A percentile compares a stretch with the other conserved stretches of the same genome.
Conservation (phyloP, 2,329 filamentous ascomycete species). For the Aureobasidium pullulans region DNA sequence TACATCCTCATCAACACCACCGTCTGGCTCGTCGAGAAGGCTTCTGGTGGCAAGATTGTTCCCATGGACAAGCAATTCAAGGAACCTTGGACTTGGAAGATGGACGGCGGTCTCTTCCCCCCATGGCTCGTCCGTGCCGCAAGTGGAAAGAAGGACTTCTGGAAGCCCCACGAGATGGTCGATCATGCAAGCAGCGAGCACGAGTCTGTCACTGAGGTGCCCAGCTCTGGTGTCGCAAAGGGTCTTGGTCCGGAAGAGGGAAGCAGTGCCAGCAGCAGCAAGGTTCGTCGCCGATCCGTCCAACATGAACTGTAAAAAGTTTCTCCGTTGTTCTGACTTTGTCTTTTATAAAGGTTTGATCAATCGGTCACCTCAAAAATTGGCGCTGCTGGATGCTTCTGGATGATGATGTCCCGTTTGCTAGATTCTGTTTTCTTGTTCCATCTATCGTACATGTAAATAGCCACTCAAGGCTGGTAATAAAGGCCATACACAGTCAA, state of each 20-base stretch:
- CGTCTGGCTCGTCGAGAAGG: slow-evolving; percentile 61
- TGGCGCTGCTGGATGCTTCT: neutral
- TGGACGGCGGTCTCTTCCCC: slow-evolving; percentile 67
- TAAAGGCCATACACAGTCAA: too few relatives aligned
- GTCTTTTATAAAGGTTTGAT: neutral
- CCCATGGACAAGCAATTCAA: slow-evolving; percentile 69
- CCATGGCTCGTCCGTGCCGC: slow-evolving; percentile 61
- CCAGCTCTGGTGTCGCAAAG: neutral
- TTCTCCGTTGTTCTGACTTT: neutral
- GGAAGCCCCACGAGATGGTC: slow-evolving; percentile 38
- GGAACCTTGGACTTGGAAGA: slow-evolving; percentile 72
- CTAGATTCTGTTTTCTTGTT: too few relatives aligned
- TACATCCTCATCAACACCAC: slow-evolving; percentile 69
- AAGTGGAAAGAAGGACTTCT: slow-evolving; percentile 67
- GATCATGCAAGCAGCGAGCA: neutral
- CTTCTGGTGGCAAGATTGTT: slow-evolving; percentile 60
- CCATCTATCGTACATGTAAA: too few relatives aligned
- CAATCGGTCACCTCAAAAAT: neutral
- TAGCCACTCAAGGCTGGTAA: too few relatives aligned
- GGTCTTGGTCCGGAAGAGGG: slow-evolving; percentile 3
- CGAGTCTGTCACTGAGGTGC: neutral
- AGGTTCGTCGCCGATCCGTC: slow-evolving; percentile 7
- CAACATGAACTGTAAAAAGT: slow-evolving; percentile 2
- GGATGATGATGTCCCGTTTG: neutral
- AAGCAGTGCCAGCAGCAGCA: slow-evolving; percentile 3